Percentiles rank a stretch among this genome's conserved stretches.
Evolutionary conservation across 1,284 basidiomycete genomes (phyloP).

Genomic region (Coniophora puteana): DNA sequence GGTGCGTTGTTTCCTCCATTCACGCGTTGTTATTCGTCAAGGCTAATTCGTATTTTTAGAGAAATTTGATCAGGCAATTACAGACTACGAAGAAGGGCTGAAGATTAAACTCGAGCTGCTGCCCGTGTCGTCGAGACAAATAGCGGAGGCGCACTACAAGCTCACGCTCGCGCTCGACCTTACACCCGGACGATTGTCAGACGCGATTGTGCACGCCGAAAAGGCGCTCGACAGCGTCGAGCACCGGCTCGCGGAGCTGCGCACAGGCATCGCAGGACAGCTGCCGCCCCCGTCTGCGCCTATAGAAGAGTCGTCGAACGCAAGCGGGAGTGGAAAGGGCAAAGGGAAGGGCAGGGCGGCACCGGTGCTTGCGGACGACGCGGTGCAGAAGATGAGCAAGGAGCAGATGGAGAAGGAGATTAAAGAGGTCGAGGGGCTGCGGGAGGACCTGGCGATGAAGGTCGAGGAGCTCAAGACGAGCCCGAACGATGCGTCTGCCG

Average conservation of each 20-base stretch:
- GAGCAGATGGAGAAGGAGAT: conserved; percentile 71
- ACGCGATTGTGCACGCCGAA: conserved; percentile 77
- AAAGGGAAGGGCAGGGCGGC: conserved; percentile 70
- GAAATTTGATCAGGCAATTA: conserved; percentile 89
- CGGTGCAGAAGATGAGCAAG: conserved; percentile 58
- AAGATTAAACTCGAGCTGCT: conserved; percentile 68
- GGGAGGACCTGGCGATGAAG: conserved; percentile 80
- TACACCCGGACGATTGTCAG: conserved; percentile 73
- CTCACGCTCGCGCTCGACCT: conserved; percentile 87
- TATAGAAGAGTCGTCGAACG: conserved; percentile 18
- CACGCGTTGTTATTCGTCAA: conserved; percentile 5
- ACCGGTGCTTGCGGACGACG: conserved; percentile 45
- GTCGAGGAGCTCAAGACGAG: conserved; percentile 84
- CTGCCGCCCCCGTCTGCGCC: conserved; percentile 19
- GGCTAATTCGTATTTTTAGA: conserved; percentile 49
- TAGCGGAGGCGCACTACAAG: conserved; percentile 89
- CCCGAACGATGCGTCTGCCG: conserved; percentile 52
- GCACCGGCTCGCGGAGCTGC: conserved; percentile 62
- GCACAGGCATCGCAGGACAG: conserved; percentile 46
- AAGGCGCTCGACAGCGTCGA: conserved; percentile 75
- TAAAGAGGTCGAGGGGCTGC: conserved; percentile 73
- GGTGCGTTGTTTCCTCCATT: conserved; percentile 38
- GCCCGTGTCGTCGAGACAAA: conserved; percentile 76
- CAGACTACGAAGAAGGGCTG: conserved; percentile 76
- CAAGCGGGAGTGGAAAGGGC: conserved; percentile 32